Conservation (phyloP, 2,329 filamentous ascomycete genomes). For the Paecilomyces sp. region DNA sequence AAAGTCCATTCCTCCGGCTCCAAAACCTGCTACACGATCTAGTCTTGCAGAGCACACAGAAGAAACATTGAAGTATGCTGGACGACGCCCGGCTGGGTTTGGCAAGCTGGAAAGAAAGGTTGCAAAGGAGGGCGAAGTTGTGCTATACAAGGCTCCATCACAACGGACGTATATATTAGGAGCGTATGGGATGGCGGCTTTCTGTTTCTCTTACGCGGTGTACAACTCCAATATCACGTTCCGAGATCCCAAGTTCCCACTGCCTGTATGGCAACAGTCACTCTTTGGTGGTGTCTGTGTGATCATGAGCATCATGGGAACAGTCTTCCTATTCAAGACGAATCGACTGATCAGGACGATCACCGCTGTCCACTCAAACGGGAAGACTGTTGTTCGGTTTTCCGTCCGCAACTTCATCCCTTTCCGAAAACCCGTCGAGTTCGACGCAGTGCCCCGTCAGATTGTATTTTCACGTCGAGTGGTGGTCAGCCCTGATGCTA, state of each 20-base stretch:
- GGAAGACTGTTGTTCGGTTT: slow-evolving; percentile 26
- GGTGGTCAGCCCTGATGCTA: slow-evolving; percentile 14
- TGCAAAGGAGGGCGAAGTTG: slow-evolving; percentile 48
- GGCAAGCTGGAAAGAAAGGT: slow-evolving; percentile 44
- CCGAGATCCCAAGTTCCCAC: slow-evolving; percentile 43
- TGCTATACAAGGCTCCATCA: slow-evolving; percentile 59
- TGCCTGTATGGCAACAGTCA: slow-evolving; percentile 51
- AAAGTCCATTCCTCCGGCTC: slow-evolving; percentile 12
- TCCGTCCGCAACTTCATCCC: slow-evolving; percentile 28
- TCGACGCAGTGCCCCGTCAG: slow-evolving; percentile 25
- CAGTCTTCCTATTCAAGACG: slow-evolving; percentile 53
- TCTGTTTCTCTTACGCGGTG: slow-evolving; percentile 46
- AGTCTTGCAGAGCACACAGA: slow-evolving; percentile 7
- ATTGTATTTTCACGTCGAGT: slow-evolving; percentile 26
- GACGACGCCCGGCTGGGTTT: slow-evolving; percentile 36
- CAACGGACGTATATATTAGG: slow-evolving; percentile 57
- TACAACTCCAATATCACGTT: slow-evolving; percentile 47
- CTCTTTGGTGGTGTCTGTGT: slow-evolving; percentile 54
- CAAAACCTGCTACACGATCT: slow-evolving; percentile 7
- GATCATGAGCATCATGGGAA: slow-evolving; percentile 54
- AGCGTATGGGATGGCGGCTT: slow-evolving; percentile 50
- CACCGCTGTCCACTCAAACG: slow-evolving; percentile 40
- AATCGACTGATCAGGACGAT: slow-evolving; percentile 52
- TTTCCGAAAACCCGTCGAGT: slow-evolving; percentile 28
- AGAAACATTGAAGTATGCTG: slow-evolving; percentile 17